Conservation (phyloP, 495 filamentous ascomycete genomes). For the Penicillium waksmanii region DNA sequence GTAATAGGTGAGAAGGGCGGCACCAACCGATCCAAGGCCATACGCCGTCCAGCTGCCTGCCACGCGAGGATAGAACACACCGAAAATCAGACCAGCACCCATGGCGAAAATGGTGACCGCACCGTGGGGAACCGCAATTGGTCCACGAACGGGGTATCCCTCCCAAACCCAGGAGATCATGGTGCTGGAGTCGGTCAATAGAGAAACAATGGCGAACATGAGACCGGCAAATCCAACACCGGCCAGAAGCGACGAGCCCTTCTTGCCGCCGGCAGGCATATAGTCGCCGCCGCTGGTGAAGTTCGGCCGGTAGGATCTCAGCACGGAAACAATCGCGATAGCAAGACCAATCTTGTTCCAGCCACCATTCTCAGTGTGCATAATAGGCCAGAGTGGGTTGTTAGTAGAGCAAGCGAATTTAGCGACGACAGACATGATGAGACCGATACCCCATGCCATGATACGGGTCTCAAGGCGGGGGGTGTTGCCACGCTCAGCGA, state of each 20-base stretch:
- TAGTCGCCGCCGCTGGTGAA: slow-evolving; percentile 56
- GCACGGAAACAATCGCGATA: slow-evolving; percentile 73
- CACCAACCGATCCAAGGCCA: slow-evolving; percentile 75
- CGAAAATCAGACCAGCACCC: slow-evolving; percentile 79
- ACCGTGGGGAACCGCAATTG: slow-evolving; percentile 86
- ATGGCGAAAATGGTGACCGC: slow-evolving; percentile 82
- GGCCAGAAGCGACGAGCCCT: slow-evolving; percentile 72
- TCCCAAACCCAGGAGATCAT: slow-evolving; percentile 99
- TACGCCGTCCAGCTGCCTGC: slow-evolving; percentile 80
- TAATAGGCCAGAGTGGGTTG: slow-evolving; percentile 96
- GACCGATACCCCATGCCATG: slow-evolving; percentile 76
- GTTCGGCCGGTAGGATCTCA: slow-evolving; percentile 66
- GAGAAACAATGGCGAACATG: slow-evolving; percentile 88
- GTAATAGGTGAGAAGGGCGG: slow-evolving; percentile 77
- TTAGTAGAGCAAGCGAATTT: slow-evolving; percentile 97
- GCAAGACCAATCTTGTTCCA: slow-evolving; percentile 84
- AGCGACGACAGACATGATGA: slow-evolving; percentile 81
- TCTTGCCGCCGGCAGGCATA: slow-evolving; percentile 50
- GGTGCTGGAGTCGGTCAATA: slow-evolving; percentile 95
- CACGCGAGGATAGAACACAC: slow-evolving; percentile 71
- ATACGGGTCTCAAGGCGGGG: slow-evolving; percentile 78
- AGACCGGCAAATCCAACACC: slow-evolving; percentile 80
- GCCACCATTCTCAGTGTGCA: slow-evolving; percentile 86
- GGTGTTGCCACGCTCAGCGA: slow-evolving; percentile 74
- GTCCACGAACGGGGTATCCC: slow-evolving; percentile 89